Evolutionary conservation across 805 yeast genomes (phyloP).

Genomic region (Starmerella ratchasimensis): DNA sequence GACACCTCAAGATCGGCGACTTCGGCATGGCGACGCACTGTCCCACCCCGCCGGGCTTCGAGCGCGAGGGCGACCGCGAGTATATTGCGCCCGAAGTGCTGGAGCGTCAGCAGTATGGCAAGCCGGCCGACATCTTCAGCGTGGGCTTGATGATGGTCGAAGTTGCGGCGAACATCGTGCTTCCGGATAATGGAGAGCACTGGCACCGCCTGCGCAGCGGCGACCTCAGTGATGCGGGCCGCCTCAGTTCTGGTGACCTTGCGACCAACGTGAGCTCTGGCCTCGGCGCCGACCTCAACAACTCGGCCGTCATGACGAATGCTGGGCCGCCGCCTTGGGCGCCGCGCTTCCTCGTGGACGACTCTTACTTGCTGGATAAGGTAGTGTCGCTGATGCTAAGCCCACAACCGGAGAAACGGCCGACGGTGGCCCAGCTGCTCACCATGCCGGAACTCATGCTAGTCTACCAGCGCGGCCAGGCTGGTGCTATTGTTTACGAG

Average conservation of each 20-base stretch:
- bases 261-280: not conserved
- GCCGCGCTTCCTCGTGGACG: constrained; percentile 68
- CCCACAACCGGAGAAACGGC: constrained; percentile 69
- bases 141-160: constrained; percentile 87
- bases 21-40: constrained; percentile 83
- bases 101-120: constrained; percentile 65
- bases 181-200: constrained; percentile 91
- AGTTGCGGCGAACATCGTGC: constrained; percentile 84
- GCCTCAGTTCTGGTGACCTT: constrained; percentile 52
- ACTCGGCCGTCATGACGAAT: not conserved
- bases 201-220: constrained; percentile 96
- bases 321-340: constrained; percentile 56
- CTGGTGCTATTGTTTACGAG: constrained; percentile 89
- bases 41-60: constrained; percentile 51
- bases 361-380: constrained; percentile 56
- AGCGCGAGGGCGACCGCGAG: constrained; percentile 93
- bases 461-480: constrained; percentile 67
- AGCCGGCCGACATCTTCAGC: constrained; percentile 91
- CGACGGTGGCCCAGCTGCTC: constrained; percentile 64
- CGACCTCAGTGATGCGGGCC: constrained; percentile 89
- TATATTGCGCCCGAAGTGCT: constrained; percentile 96
- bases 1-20: constrained; percentile 85
- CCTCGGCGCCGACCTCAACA: not conserved
- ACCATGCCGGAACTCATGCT: constrained; percentile 56
- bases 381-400: constrained; percentile 79